A percentile compares a stretch with the other conserved stretches of the same genome.
These are phyloP conservation scores for Pseudomonodictys pantanalensis DNA, from an alignment of 495 filamentous ascomycete genomes.

Conservation along the genomic window DNA sequence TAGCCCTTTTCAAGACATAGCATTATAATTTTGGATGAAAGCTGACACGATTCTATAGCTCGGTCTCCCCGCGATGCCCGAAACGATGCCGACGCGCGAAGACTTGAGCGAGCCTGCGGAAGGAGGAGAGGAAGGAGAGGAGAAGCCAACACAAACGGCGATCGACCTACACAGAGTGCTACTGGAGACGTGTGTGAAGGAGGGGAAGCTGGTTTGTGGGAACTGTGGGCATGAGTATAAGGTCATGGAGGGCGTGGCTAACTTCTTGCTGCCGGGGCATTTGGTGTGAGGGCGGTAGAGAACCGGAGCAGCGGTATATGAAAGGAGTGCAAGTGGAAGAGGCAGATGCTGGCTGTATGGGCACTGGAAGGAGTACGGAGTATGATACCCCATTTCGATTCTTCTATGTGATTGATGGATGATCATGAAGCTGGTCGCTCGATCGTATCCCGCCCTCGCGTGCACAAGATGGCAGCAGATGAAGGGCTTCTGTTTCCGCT, in stretches of 20 bases:
- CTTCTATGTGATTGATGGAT: too few species aligned
- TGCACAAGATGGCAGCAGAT: too few species aligned
- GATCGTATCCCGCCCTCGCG: too few species aligned
- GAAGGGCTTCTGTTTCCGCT: too few species aligned
- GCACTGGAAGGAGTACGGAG: too few species aligned
- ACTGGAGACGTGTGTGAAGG: slow-evolving; percentile 82
- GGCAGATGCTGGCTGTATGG: too few species aligned
- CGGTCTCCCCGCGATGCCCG: slow-evolving; percentile 75
- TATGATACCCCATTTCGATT: too few species aligned
- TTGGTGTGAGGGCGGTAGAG: slow-evolving; percentile 55
- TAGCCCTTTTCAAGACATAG: not conserved
- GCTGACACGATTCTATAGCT: slow-evolving; percentile 37
- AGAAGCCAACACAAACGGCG: slow-evolving; percentile 53
- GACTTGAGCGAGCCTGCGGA: slow-evolving; percentile 11
- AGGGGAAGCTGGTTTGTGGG: slow-evolving; percentile 85
- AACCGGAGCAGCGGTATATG: not conserved
- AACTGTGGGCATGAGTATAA: slow-evolving; percentile 90
- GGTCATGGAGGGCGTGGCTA: slow-evolving; percentile 91
- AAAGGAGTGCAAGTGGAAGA: not conserved
- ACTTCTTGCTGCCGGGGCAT: slow-evolving; percentile 92
- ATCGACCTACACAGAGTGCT: slow-evolving; percentile 77
- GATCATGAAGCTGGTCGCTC: too few species aligned
- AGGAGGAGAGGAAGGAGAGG: slow-evolving; percentile 49
- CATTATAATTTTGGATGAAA: not conserved
- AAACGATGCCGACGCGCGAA: slow-evolving; percentile 51